Conservation (phyloP, 2,329 filamentous ascomycete genomes). For the Leptosphaerulina australis region DNA sequence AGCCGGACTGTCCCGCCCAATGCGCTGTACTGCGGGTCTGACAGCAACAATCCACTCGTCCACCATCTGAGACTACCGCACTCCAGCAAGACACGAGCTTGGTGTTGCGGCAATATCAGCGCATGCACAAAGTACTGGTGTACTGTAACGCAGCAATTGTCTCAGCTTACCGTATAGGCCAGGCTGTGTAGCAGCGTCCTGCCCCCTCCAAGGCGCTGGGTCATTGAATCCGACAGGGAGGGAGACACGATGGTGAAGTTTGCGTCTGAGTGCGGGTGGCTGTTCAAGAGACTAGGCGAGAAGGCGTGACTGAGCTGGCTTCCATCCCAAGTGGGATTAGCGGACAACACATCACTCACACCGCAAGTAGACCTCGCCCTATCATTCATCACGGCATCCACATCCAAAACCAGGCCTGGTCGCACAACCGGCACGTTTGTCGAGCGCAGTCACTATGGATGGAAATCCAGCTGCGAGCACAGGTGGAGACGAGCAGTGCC, state of each 20-base stretch:
- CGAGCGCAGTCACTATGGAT: slow-evolving; percentile 28
- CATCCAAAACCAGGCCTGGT: slow-evolving; percentile 43
- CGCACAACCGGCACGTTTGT: slow-evolving; percentile 47
- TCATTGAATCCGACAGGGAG: slow-evolving; percentile 25
- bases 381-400: slow-evolving; percentile 40
- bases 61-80: slow-evolving; percentile 3
- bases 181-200: slow-evolving; percentile 35
- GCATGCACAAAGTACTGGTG: slow-evolving; percentile 22
- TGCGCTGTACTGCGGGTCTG: slow-evolving; percentile 34
- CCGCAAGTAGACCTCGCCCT: slow-evolving; percentile 42
- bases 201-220: slow-evolving; percentile 33
- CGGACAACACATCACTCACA: slow-evolving; percentile 48
- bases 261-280: slow-evolving; percentile 29
- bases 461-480: slow-evolving; percentile 19
- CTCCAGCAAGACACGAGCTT: slow-evolving; percentile 14
- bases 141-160: slow-evolving; percentile 29
- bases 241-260: slow-evolving; percentile 30
- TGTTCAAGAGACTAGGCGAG: slow-evolving; percentile 29
- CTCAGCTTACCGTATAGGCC: slow-evolving; percentile 38
- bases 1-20: slow-evolving; percentile 29
- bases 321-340: slow-evolving; percentile 12
- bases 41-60: slow-evolving; percentile 21
- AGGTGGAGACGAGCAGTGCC: slow-evolving; percentile 11
- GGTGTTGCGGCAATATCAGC: slow-evolving; percentile 23
- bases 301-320: slow-evolving; percentile 39